These are phyloP conservation scores for Quercus aquifolioides DNA, from an alignment of 306 rosid genomes.

Conservation along the genomic window DNA sequence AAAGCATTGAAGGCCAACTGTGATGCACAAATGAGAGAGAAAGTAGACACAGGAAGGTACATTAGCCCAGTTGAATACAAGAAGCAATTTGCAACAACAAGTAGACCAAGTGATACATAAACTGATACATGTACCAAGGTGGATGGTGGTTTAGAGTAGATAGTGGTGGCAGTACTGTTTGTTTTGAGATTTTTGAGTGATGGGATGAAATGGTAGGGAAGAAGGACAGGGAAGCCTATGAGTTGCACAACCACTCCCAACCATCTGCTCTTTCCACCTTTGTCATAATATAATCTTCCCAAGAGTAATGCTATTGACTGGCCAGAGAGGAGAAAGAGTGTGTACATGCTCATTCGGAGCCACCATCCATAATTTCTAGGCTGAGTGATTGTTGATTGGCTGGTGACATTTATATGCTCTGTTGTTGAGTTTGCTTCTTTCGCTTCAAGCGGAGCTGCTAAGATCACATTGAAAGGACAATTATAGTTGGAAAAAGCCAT, in stretches of 20 bases:
- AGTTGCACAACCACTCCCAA: conserved; percentile 28
- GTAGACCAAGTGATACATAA: conserved; percentile 30
- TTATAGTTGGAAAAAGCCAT: too few relatives aligned
- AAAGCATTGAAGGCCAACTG: conserved; percentile 55
- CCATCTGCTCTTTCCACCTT: conserved; percentile 40
- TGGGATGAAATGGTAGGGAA: conserved; percentile 20
- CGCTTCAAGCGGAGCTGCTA: not conserved
- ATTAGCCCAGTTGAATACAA: conserved; percentile 39
- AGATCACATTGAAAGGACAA: not conserved
- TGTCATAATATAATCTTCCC: conserved; percentile 35
- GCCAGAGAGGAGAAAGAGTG: conserved; percentile 22
- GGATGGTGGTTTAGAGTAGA: conserved; percentile 18
- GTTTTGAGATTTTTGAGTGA: conserved; percentile 4
- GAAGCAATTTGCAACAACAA: conserved; percentile 29
- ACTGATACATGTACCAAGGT: conserved; percentile 4
- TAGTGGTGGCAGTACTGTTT: not conserved
- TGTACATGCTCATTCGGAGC: conserved; percentile 22
- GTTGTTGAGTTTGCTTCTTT: not conserved
- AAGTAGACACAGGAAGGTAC: conserved; percentile 56
- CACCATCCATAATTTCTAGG: conserved; percentile 18
- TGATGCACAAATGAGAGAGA: conserved; percentile 45
- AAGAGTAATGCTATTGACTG: conserved; percentile 29
- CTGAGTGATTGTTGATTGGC: not conserved
- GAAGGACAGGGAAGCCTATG: conserved; percentile 40
- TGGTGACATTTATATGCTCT: not conserved